Base-by-base conservation (phyloP, 2,329 filamentous ascomycete genomes). In the Stachybotrys chlorohalonatus region DNA sequence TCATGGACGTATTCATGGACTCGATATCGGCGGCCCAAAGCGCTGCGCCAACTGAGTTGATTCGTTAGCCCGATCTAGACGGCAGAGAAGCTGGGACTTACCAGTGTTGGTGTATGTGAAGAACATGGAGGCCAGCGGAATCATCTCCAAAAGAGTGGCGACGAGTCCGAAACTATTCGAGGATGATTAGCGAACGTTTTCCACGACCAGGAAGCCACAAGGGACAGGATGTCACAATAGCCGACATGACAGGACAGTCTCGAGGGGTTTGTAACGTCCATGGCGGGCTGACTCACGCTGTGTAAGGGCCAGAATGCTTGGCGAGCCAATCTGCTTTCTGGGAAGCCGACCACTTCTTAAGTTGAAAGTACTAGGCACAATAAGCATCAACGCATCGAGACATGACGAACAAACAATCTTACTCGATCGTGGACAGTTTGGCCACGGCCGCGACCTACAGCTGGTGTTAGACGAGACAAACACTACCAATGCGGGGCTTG, bases 11-110 rank as follows among this genome's bases (percentile, higher is more conserved):
- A 54, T 75, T 73, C 61, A 77, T 76, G 31, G 71, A 68, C 69
- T 95, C 90, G 56, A 95, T 82, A 68, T 95, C 91, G 16, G 90
- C 89, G 47, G 93, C 92, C 91, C 91, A 96, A n/a, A 97, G 74
- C 7, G 93, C 93, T 53, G 92, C 93, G 7, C 91, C 93, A 56
- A 95, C 90, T 85, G 17, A 1, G 32, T 17, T 5, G 24, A 9
- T 42, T 42, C 6, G 53, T 65, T 49, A 65, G 57, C 31, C 55
- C 16, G 4, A 15, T 31, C 5, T 31, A 17, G n/a, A 46, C 48
- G 45, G 11, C 3, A 6, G 31, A 13, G 17, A 16, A 7, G 13
- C 7, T 32, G 24, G 49, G 42, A 9, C 60, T 71, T 73, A 82
- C 82, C 82, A 1, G 89, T 87, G 69, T 96, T 96, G 15, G 91